Evolutionary conservation across 2,329 filamentous ascomycete genomes (phyloP), one percentile per base, ranked within the genome.

Genomic region (Exophiala lecanii-corni): DNA sequence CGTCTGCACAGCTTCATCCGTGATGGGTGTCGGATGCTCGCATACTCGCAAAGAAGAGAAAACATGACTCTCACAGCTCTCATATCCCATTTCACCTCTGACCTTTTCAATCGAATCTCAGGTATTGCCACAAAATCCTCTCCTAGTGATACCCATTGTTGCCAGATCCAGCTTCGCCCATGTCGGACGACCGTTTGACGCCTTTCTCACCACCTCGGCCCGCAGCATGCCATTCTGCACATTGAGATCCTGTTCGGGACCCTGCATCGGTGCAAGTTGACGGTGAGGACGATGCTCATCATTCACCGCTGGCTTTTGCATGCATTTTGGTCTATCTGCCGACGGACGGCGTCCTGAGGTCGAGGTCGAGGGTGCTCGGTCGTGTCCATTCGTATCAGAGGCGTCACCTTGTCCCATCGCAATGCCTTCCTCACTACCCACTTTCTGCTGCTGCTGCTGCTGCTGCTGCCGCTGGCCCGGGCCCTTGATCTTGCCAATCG

Each of bases 141-240:
- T n/a, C n/a, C n/a, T n/a, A 26, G 42, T 48, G 16, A 51, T 31
- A 9, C 45, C 44, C 18, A 51, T 35, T 9, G 30, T 20, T 17
- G 19, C 49, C 35, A 51, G 21, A 20, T 48, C 49, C 41, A 48
- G 28, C 33, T 43, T 45, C 12, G 42, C 49, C 20, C 42, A 46
- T 4, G 42, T 26, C 3, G 45, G 45, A 3, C 19, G 36, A 17
- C 43, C 46, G 2, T 41, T 36, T 26, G 28, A 25, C 13, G 13
- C 45, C 4, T 34, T 39, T 15, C 45, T 17, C 10, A 48, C 44
- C 1, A 50, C 43, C 9, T 40, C 19, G n/a, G 41, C 26, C 21
- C 39, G 23, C 36, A 50, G 23, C 19, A 28, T 45, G 10, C 36
- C 32, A 26, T 26, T 12, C 12, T 26, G 23, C 7, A 12, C 23